Evolutionary conservation across 208 protist genomes (phyloP).

Genomic region (Leishmania braziliensis): DNA sequence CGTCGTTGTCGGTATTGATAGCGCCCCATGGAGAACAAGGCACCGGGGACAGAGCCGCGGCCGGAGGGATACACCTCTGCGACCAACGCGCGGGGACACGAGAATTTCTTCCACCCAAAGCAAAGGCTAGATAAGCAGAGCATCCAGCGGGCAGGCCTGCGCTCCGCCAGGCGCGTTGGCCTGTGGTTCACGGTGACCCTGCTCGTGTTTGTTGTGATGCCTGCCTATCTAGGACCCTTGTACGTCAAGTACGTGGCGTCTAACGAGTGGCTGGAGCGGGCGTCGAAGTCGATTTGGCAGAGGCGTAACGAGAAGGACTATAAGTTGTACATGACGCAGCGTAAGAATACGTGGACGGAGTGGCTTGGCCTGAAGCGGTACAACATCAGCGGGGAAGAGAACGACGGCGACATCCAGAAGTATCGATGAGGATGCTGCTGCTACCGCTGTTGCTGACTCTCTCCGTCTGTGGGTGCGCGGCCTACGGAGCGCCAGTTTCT

Average conservation of each 20-base stretch:
- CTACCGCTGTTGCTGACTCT: background rate
- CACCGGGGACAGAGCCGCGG: conserved; percentile 64
- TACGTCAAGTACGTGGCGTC: conserved; percentile 79
- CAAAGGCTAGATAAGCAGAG: conserved; percentile 48
- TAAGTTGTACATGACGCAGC: conserved; percentile 88
- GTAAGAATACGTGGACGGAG: conserved; percentile 83
- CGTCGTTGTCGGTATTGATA: background rate
- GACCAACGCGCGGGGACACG: conserved; percentile 44
- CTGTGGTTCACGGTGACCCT: conserved; percentile 53
- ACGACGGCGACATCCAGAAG: conserved; percentile 74
- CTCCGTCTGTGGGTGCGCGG: background rate
- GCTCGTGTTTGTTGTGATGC: conserved; percentile 52
- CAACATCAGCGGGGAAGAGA: conserved; percentile 85
- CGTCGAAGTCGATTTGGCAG: conserved; percentile 79
- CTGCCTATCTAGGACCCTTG: conserved; percentile 64
- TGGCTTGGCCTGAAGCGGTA: conserved; percentile 87
- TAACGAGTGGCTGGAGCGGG: conserved; percentile 77
- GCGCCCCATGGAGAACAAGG: conserved; percentile 79
- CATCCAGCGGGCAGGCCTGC: conserved; percentile 81
- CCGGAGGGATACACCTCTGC: conserved; percentile 61
- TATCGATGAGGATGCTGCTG: conserved; percentile 38
- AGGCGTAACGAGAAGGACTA: conserved; percentile 85
- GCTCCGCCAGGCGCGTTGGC: conserved; percentile 49
- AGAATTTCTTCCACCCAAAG: conserved; percentile 82
- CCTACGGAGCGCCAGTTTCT: background rate